These are phyloP conservation scores for Aspergillus asperescens DNA, from an alignment of 495 filamentous ascomycete species.

Conservation along the genomic window DNA sequence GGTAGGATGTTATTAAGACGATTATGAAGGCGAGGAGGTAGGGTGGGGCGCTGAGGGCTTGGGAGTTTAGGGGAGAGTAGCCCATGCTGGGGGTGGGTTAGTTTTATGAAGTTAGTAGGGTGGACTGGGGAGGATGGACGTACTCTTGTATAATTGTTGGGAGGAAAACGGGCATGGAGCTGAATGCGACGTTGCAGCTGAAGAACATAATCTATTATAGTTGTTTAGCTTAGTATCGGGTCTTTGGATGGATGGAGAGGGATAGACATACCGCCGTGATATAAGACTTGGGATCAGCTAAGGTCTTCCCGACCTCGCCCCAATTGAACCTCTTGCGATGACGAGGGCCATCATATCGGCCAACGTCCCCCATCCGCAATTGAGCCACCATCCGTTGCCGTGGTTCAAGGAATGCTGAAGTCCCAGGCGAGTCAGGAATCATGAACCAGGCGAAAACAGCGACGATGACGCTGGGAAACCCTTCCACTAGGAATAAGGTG, in stretches of 20 bases:
- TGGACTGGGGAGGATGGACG: slow-evolving; percentile 14
- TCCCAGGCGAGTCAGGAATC: slow-evolving; percentile 52
- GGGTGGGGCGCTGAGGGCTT: slow-evolving; percentile 54
- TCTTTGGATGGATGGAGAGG: not conserved
- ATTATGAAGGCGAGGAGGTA: slow-evolving; percentile 51
- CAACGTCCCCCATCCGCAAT: slow-evolving; percentile 41
- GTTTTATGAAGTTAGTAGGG: slow-evolving; percentile 1
- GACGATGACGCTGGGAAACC: slow-evolving; percentile 55
- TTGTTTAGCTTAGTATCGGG: not conserved
- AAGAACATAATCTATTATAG: slow-evolving; percentile 53
- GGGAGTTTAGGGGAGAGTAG: slow-evolving; percentile 41
- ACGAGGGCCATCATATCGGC: slow-evolving; percentile 21
- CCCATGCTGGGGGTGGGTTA: slow-evolving; percentile 37
- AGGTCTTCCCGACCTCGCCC: slow-evolving; percentile 47
- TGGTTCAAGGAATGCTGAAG: slow-evolving; percentile 44
- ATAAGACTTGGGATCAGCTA: slow-evolving; percentile 62
- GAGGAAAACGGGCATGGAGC: slow-evolving; percentile 54
- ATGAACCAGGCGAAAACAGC: slow-evolving; percentile 49
- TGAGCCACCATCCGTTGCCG: slow-evolving; percentile 45
- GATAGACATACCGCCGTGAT: slow-evolving; percentile 53
- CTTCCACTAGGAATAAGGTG: slow-evolving; percentile 55
- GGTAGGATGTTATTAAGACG: slow-evolving; percentile 44
- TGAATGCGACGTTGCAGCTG: slow-evolving; percentile 55
- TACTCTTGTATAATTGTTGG: slow-evolving; percentile 55
- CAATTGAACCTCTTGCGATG: slow-evolving; percentile 36